A percentile compares a stretch with the other conserved stretches of the same genome.
These are phyloP conservation scores for Thielaviopsis musarum DNA, from an alignment of 2,329 filamentous ascomycete genomes.

Conservation along the genomic window DNA sequence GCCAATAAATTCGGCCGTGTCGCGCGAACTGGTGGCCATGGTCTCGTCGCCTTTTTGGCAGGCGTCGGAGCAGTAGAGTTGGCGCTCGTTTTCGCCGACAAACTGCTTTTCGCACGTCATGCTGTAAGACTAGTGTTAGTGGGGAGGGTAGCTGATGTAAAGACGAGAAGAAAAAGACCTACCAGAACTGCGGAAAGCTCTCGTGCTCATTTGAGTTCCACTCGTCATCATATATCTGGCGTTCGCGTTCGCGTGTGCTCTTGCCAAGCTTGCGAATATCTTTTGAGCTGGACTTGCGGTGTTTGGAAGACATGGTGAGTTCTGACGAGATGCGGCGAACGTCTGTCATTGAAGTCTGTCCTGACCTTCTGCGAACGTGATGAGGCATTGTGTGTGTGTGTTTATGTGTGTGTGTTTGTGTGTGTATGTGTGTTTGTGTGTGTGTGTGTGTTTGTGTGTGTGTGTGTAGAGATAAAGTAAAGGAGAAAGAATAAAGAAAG, in stretches of 20 bases:
- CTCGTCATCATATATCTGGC: slow-evolving; percentile 24
- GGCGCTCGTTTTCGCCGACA: slow-evolving; percentile 37
- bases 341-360: slow-evolving; percentile 37
- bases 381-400: slow-evolving; percentile 31
- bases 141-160: no score
- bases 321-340: slow-evolving; percentile 31
- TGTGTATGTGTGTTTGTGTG: slow-evolving; percentile 13
- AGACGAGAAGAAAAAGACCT: slow-evolving; percentile 21
- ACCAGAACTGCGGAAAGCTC: slow-evolving; percentile 51
- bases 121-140: slow-evolving; percentile 21
- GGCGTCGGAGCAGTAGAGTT: slow-evolving; percentile 47
- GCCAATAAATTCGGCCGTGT: slow-evolving; percentile 16
- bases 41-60: slow-evolving; percentile 38
- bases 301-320: slow-evolving; percentile 30
- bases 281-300: slow-evolving; percentile 25
- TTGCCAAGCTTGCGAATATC: slow-evolving; percentile 32
- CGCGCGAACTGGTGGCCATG: slow-evolving; percentile 18
- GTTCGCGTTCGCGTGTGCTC: slow-evolving; percentile 33
- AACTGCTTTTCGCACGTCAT: slow-evolving; percentile 55
- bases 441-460: slow-evolving; percentile 11
- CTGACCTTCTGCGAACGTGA: slow-evolving; percentile 35
- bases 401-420: slow-evolving; percentile 7
- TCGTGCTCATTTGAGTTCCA: slow-evolving; percentile 39
- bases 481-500: background rate
- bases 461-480: background rate